Percentiles rank a stretch among this genome's conserved stretches.
Conservation (phyloP, 768 basidiomycete species). For the Sporobolomyces phaffii region DNA sequence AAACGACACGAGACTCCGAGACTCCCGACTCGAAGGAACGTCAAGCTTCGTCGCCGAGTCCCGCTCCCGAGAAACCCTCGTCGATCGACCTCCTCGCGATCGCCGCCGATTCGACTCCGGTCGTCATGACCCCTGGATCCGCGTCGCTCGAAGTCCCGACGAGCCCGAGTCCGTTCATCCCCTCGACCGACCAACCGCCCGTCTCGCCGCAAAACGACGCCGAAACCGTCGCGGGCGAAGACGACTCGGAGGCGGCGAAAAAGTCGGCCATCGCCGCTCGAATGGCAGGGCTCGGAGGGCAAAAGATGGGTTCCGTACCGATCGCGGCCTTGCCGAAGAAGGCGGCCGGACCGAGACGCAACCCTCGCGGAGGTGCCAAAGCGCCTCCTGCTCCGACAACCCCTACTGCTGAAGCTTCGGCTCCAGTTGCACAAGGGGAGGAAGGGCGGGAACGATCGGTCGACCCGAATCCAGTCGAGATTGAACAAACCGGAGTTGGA, state of each 20-base stretch:
- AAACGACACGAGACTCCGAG: no score
- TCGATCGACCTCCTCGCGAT: slow-evolving; percentile 12
- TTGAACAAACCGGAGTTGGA: background rate
- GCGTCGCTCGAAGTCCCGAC: background rate
- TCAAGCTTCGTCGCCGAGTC: no score
- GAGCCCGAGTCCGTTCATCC: background rate
- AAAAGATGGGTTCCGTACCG: slow-evolving; percentile 64
- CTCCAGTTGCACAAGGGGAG: background rate
- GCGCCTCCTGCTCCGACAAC: background rate
- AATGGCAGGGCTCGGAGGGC: slow-evolving; percentile 86
- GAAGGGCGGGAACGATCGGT: no score
- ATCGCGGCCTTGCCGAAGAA: slow-evolving; percentile 35
- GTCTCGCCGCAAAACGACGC: background rate
- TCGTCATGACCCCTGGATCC: slow-evolving; percentile 4
- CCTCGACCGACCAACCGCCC: slow-evolving; percentile 6
- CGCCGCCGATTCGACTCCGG: slow-evolving; percentile 8
- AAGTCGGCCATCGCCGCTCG: slow-evolving; percentile 82
- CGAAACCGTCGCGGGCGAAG: slow-evolving; percentile 32
- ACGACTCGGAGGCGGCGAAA: slow-evolving; percentile 45
- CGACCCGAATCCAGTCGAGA: no score
- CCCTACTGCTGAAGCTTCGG: background rate
- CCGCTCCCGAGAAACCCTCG: slow-evolving; percentile 3
- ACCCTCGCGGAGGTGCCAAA: background rate
- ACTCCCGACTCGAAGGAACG: no score
- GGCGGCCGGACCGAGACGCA: slow-evolving; percentile 16